Evolutionary conservation across 805 yeast genomes (phyloP).

Genomic region (Yarrowia sp.): DNA sequence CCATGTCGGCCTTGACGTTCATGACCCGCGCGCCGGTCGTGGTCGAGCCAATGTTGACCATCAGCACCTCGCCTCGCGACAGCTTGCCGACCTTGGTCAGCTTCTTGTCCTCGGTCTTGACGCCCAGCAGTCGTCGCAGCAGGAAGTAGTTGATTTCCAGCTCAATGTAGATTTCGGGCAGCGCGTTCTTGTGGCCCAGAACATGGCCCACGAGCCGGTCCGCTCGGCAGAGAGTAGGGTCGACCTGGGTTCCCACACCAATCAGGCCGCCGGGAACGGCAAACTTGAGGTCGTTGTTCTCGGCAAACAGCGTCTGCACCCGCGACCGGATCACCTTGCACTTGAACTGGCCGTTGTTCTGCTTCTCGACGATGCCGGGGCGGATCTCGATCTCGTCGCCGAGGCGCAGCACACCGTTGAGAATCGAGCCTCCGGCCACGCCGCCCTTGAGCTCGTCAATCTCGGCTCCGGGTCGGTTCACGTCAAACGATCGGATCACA

Average conservation of each 20-base stretch:
- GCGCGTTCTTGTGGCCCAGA: slow-evolving; percentile 93
- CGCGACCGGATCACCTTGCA: slow-evolving; percentile 95
- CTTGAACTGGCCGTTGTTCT: slow-evolving; percentile 80
- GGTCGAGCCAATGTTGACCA: slow-evolving; percentile 99
- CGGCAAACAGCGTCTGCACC: slow-evolving; percentile 93
- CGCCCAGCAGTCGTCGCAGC: slow-evolving; percentile 95
- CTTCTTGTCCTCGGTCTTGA: slow-evolving; percentile 94
- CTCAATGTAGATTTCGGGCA: slow-evolving; percentile 95
- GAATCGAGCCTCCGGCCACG: slow-evolving; percentile 99
- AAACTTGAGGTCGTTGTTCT: slow-evolving; percentile 93
- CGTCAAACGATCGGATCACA: slow-evolving; percentile 97
- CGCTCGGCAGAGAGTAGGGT: slow-evolving; percentile 98
- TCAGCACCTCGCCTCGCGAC: slow-evolving; percentile 89
- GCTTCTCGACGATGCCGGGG: slow-evolving; percentile 98
- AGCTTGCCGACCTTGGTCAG: slow-evolving; percentile 96
- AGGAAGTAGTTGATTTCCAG: slow-evolving; percentile 96
- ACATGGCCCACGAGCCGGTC: slow-evolving; percentile 99
- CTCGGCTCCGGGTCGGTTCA: slow-evolving; percentile 98
- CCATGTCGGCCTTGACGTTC: slow-evolving; percentile 99
- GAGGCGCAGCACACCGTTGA: slow-evolving; percentile 92
- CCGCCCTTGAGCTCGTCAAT: slow-evolving; percentile 97
- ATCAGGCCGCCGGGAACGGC: slow-evolving; percentile 99
- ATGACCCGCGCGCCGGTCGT: slow-evolving; percentile 99
- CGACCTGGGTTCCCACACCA: slow-evolving; percentile 99
- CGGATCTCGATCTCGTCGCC: slow-evolving; percentile 99